phyloP scores from a whole-genome alignment of 2,329 filamentous ascomycete genomes.

The Penicillium sp. region DNA sequence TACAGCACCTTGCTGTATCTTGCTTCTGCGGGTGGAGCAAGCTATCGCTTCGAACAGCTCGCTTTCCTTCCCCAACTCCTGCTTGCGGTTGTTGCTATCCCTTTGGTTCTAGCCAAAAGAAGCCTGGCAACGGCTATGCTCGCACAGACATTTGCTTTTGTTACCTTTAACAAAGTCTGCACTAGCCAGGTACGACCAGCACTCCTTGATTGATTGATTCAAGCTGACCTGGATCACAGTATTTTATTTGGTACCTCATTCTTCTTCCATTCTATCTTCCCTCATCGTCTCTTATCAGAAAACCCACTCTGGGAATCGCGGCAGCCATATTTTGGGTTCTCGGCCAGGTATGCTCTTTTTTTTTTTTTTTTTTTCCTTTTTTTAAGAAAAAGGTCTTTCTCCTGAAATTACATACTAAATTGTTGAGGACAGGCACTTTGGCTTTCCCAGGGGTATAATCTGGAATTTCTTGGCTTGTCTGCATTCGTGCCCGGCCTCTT shows the following conservation, averaged over 20 bases:
- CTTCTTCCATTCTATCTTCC: conserved; percentile 92
- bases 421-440: conserved; percentile 58
- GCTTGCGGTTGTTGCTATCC: conserved; percentile 76
- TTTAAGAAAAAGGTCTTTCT: too few species aligned
- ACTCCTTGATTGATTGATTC: background rate
- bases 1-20: conserved; percentile 93
- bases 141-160: conserved; percentile 95
- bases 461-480: conserved; percentile 79
- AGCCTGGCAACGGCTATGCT: conserved; percentile 84
- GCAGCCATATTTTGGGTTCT: conserved; percentile 74
- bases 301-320: conserved; percentile 62
- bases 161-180: conserved; percentile 98
- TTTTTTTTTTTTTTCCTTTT: too few species aligned
- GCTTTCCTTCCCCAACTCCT: conserved; percentile 88
- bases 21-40: conserved; percentile 65
- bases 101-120: conserved; percentile 75
- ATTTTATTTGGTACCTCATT: conserved; percentile 97
- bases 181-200: conserved; percentile 76
- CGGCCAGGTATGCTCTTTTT: conserved; percentile 60
- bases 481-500: conserved; percentile 87
- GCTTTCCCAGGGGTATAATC: conserved; percentile 73
- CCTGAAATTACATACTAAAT: background rate
- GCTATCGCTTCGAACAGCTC: conserved; percentile 67
- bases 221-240: conserved; percentile 57
- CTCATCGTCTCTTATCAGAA: conserved; percentile 69